Percentiles rank a stretch among this genome's conserved stretches.
These are phyloP conservation scores for Schizosaccharomyces cryophilus DNA, from an alignment of 805 yeast species.

Conservation along the genomic window DNA sequence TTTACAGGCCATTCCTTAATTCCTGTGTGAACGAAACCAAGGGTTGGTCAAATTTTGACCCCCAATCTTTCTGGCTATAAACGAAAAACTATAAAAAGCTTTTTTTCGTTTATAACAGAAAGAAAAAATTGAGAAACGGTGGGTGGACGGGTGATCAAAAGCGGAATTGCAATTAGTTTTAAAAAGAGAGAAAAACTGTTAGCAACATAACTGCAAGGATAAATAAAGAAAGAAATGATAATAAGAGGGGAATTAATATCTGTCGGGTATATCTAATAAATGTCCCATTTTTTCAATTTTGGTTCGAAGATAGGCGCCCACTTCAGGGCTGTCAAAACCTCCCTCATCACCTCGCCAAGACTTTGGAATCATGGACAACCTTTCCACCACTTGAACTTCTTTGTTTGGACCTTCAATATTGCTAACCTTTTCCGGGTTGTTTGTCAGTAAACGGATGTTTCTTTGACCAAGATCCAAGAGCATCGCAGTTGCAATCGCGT, in stretches of 20 bases:
- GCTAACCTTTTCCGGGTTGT: conserved; percentile 84
- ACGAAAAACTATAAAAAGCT: no score
- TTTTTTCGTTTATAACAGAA: no score
- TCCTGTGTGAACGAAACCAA: no score
- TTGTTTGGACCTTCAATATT: conserved; percentile 80
- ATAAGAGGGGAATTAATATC: background rate
- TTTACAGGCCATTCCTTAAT: no score
- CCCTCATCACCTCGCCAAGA: conserved; percentile 46
- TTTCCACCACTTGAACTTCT: conserved; percentile 49
- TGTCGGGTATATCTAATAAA: conserved; percentile 19
- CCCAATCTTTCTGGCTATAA: no score
- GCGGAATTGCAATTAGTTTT: no score
- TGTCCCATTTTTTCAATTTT: conserved; percentile 95
- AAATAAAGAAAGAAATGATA: background rate
- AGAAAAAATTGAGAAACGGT: no score
- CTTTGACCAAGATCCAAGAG: conserved; percentile 54
- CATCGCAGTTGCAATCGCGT: conserved; percentile 82
- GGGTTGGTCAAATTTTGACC: no score
- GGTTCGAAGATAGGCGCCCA: conserved; percentile 79
- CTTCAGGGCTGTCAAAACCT: conserved; percentile 64
- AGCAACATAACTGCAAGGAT: background rate
- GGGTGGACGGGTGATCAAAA: no score
- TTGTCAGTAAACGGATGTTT: conserved; percentile 58
- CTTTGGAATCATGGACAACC: conserved; percentile 92
- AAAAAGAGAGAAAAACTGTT: background rate